Base-by-base conservation (phyloP, 306 rosid species). In the Trichosanthes truncata region DNA sequence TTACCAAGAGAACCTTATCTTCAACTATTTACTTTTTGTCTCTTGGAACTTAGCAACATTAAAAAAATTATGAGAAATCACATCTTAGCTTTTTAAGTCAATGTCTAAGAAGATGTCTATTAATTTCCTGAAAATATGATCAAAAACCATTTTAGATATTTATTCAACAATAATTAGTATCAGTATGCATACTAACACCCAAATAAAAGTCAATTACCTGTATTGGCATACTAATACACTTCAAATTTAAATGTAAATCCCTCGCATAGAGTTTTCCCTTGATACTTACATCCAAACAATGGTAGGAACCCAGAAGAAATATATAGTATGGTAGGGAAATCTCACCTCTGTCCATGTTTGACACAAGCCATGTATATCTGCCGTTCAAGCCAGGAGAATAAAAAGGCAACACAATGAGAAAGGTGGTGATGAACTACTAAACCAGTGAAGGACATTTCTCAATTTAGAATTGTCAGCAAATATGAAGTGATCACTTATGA, bases 341-440 rank as follows among this genome's bases (percentile, higher is more conserved):
- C 89, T 87, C 80, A 91, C 98, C 92, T 88, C 26, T 86, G 88
- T 29, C 98, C 97, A 41, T 90, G 87, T 82, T 83, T 86, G 81
- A 94, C 81, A 86, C 98, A 92, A 36, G 98, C 93, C 98, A 94
- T 94, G 89, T 91, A 89, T 80, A 94, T 92, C 98, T 94, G 86
- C 84, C 84, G 52, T 80, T 48, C 77, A 77, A 80, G 75, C 57
- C 73, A 62, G 74, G 67, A 2, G 76, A 65, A 51, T 66, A 65
- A 26, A 73, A 73, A 29, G 53, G 77, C 9, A 73, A 48, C 25
- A 29, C 56, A 33, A 13, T 48, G 62, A 61, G 61, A 25, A 78
- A 21, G 76, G 75, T 17, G 40, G 49, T 65, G 8, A 77, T 56
- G 33, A 26, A 26, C 60, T 41, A 71, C 76, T 25, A 71, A 71